Evolutionary conservation across 2,329 filamentous ascomycete genomes (phyloP).

Genomic region (Camillea tinctor): DNA sequence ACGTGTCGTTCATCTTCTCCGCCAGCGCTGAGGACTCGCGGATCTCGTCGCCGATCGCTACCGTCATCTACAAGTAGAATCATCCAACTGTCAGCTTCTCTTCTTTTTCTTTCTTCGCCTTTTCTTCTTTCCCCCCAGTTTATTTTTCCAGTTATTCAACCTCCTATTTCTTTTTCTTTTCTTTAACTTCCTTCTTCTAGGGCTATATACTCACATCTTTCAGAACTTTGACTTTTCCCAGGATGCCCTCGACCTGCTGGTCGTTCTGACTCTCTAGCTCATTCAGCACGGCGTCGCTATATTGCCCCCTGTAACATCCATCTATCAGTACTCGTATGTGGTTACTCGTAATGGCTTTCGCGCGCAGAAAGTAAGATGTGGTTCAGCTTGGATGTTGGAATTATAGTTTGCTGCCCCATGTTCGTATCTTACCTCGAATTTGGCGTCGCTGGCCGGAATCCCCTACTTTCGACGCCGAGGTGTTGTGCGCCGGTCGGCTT

Average conservation of each 20-base stretch:
- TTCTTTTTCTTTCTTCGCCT: neutral
- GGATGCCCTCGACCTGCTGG: constrained; percentile 82
- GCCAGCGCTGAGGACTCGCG: constrained; percentile 83
- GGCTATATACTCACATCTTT: constrained; percentile 68
- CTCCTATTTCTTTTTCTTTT: neutral
- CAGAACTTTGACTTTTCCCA: constrained; percentile 83
- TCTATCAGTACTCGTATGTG: constrained; percentile 1
- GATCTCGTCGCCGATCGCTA: constrained; percentile 94
- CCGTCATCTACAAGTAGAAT: constrained; percentile 64
- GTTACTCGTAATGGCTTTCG: constrained; percentile 1
- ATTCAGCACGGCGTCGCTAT: constrained; percentile 86
- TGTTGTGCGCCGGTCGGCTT: constrained; percentile 18
- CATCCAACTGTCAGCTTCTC: neutral
- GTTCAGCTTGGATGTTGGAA: neutral
- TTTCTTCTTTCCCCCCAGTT: constrained; percentile 1
- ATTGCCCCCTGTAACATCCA: constrained; percentile 67
- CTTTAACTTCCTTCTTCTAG: too few relatives aligned
- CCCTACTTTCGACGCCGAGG: constrained; percentile 30
- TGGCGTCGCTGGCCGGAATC: constrained; percentile 68
- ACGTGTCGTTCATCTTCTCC: constrained; percentile 94
- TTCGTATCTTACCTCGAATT: constrained; percentile 56
- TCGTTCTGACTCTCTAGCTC: constrained; percentile 97
- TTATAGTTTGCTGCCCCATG: neutral
- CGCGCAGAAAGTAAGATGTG: too few relatives aligned
- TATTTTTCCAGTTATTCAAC: constrained; percentile 10